Base-by-base conservation (phyloP, 176 grass and related monocot species). In the Bolboschoenus planiculmis region DNA sequence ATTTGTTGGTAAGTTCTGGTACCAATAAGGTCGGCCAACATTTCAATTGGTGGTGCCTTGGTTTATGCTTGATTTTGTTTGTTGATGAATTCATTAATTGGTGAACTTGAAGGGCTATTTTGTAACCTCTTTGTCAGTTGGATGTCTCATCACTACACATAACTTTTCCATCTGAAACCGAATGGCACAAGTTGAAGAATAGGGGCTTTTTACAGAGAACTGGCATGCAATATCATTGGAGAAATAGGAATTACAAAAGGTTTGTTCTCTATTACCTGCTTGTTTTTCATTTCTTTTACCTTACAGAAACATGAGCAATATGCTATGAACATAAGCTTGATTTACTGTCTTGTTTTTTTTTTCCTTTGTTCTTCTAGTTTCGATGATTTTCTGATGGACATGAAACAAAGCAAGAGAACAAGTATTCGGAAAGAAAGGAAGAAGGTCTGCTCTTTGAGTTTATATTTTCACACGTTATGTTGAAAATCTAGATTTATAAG, bases 381-480 rank as follows among this genome's bases (percentile, higher is more conserved):
- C 88, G 95, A 98, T 78, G 95, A 98, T 53, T 98, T 98, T 83
- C 87, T 98, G 76, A 98, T 95, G 95, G 95, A 98, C 90, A 68
- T 98, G 92, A 98, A 85, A 81, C 92, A 94, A 51, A 89, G 90
- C 79, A 95, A 95, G 81, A 88, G 95, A 50, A 94, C 94, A 58
- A 95, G 92, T 87, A 95, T 98, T 50, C 83, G 95, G 81, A 90
- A 93, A 55, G 95, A 98, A 88, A 86, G 95, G 42, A 98, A 98
- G 88, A 98, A 95, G 92, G 95, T 98, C 85, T 83, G 10, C 16
- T 51, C 6, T 76, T 51, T 76, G 3, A 34, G 33, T 54, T 73
- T 29, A 44, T 34, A 82, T 29, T n/a, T 62, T 82, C 15, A 43
- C 20, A 1, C 48, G 56, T 62, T 65, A 64, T 47, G 23, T 13